Base-by-base conservation (phyloP, 2,329 filamentous ascomycete genomes). In the Diaporthe ampelina region DNA sequence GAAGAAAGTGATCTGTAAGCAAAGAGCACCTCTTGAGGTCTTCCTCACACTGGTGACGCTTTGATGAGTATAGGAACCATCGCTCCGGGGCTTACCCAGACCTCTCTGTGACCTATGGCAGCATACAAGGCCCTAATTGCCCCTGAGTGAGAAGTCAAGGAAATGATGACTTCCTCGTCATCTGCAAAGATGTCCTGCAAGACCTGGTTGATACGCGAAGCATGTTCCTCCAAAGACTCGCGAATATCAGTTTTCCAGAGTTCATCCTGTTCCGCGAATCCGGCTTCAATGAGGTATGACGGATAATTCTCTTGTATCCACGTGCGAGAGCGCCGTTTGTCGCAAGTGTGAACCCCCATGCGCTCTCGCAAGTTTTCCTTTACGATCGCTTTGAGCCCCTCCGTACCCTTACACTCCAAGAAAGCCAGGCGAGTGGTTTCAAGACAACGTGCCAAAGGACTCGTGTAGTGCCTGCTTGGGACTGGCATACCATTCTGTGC, bases 131-230 rank as follows among this genome's bases (percentile, higher is more conserved):
- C 68, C 43, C 68, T 48, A 10, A 88, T 87, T 4, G 88, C 85
- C 29, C 85, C 86, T 1, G 84, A 86, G 78, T 90, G 88, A 17
- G 85, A 85, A 2, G 86, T 88, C 76, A 90, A 80, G 2, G 87
- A 87, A n/a, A 90, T 79, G 73, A 86, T 84, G 3, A 81, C 81
- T 26, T 79, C 79, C 17, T 50, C 48, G 21, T 50, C 48, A 9
- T 50, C 24, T 10, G 21, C 8, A 50, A 50, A 50, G 10, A 50
- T 50, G 21, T 50, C 48, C 48, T 24, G 48, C 21, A 50, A 50
- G 48, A 50, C 48, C 21, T 24, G 3, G 21, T 50, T 50, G 21
- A 24, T 11, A 50, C 48, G 48, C 9, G 24, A 21, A 24, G 21
- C 48, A 50, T 50, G 48, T 11, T 50, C 48, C 21, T 24, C 48